Evolutionary conservation across 2,329 filamentous ascomycete genomes (phyloP), one percentile per base, ranked within the genome.

Genomic region (Gyromitra esculenta): DNA sequence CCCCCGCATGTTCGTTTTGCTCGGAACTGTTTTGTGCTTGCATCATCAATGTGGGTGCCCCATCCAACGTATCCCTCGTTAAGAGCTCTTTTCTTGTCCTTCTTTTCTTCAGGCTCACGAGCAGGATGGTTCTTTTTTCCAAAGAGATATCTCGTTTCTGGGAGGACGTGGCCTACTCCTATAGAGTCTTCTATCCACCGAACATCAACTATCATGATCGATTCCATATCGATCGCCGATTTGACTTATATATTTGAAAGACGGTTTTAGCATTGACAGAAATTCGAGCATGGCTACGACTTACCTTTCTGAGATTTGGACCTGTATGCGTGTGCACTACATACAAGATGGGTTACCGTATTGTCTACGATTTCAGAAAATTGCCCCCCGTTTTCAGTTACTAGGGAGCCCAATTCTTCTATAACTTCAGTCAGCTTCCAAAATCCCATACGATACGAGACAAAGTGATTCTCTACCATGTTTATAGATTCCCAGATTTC

Each of bases 281-380:
- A 41, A 52, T 52, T 8, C 15, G 45, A n/a, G 1, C 7, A 68
- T 39, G 45, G 18, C 35, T 52, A 8, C 25, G 25, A 43, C 35
- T 68, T 60, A 60, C 70, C 54, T 62, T 62, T 73, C 25, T 15
- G 9, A 5, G 31, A 45, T 18, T 15, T 60, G 4, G 18, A 18
- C 2, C 31, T 43, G 18, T 68, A 73, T 62, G 54, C 43, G 8
- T 8, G 21, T 25, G 2, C 4, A 11, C 41, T 21, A 45, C 71
- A 73, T 7, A 73, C 21, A 21, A 73, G 63, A 21, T 73, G 71
- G 5, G 71, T 73, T 21, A 45, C 39, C 1, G 11, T 11, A 4
- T n/a, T 35, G 45, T 52, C 41, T 3, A 60, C 37, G n/a, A 18
- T 6, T 62, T 73, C 41, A 41, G 62, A 56, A 37, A 45, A 52